Percentiles rank a stretch among this genome's conserved stretches.
These are phyloP conservation scores for Blumeriella jaapii DNA, from an alignment of 2,329 filamentous ascomycete species.

Conservation along the genomic window DNA sequence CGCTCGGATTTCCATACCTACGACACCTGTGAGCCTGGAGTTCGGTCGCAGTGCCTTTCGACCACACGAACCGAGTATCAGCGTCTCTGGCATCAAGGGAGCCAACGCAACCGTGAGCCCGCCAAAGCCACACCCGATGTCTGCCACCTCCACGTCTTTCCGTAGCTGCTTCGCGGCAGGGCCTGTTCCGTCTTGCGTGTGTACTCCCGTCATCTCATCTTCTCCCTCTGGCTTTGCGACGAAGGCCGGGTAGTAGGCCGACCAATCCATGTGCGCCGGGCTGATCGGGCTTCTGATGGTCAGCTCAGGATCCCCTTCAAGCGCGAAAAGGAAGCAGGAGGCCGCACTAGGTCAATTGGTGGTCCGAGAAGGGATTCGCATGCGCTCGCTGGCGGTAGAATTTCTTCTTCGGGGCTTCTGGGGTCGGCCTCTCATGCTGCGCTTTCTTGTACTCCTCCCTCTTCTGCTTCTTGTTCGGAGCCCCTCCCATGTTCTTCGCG, in stretches of 20 bases:
- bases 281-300: conserved; percentile 51
- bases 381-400: conserved; percentile 95
- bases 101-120: conserved; percentile 79
- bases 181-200: conserved; percentile 2
- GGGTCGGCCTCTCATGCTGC: conserved; percentile 33
- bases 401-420: conserved; percentile 71
- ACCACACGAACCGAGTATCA: conserved; percentile 60
- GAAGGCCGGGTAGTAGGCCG: conserved; percentile 68
- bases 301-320: conserved; percentile 15
- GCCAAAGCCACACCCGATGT: conserved; percentile 95
- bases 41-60: background rate
- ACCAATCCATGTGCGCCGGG: conserved; percentile 87
- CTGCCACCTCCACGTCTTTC: conserved; percentile 78
- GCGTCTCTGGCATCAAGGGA: conserved; percentile 65
- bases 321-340: background rate
- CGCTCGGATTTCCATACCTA: conserved; percentile 83
- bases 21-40: conserved; percentile 12
- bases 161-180: conserved; percentile 30
- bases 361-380: conserved; percentile 96
- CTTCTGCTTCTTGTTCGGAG: conserved; percentile 49
- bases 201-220: conserved; percentile 12
- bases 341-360: conserved; percentile 77
- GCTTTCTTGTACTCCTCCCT: conserved; percentile 53
- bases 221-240: conserved; percentile 30
- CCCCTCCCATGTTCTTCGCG: conserved; percentile 34